Percentiles rank a stretch among this genome's conserved stretches.
Conservation (phyloP, 495 filamentous ascomycete genomes). For the Amphirosellinia nigrospora region DNA sequence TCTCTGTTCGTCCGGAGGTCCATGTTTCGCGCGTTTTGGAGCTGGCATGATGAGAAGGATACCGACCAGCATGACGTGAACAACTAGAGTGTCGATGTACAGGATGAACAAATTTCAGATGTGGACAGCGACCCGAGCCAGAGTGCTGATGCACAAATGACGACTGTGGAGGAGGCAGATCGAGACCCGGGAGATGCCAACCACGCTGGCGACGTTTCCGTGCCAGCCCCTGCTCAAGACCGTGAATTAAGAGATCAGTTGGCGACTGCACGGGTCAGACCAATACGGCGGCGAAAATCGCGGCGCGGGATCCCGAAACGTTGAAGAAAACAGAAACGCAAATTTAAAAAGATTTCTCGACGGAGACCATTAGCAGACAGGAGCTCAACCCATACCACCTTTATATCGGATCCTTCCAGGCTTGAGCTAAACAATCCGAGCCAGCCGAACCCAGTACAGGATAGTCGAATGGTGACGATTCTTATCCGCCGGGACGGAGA, state of each 20-base stretch:
- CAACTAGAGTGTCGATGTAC: not conserved
- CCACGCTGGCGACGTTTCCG: not conserved
- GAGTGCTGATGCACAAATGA: not conserved
- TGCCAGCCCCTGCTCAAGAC: not conserved
- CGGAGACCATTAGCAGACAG: too few relatives aligned
- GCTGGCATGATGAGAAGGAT: slow-evolving; percentile 8
- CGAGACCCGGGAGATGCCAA: too few relatives aligned
- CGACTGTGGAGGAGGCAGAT: too few relatives aligned
- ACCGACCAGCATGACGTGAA: not conserved
- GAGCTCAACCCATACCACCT: too few relatives aligned
- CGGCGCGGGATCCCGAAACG: not conserved
- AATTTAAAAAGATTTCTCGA: too few relatives aligned
- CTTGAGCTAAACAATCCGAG: too few relatives aligned
- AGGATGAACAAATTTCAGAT: slow-evolving; percentile 40
- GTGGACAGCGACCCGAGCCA: slow-evolving; percentile 7
- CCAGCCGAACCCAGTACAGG: too few relatives aligned
- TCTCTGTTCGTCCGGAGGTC: slow-evolving; percentile 23
- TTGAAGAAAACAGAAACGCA: too few relatives aligned
- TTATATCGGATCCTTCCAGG: too few relatives aligned
- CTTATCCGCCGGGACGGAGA: too few relatives aligned
- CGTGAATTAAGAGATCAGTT: not conserved
- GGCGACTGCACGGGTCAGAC: not conserved
- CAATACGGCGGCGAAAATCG: not conserved
- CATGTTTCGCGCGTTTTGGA: slow-evolving; percentile 19
- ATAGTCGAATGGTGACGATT: too few relatives aligned